phyloP scores from a whole-genome alignment of 2,329 filamentous ascomycete genomes.

The Canariomyces notabilis region DNA sequence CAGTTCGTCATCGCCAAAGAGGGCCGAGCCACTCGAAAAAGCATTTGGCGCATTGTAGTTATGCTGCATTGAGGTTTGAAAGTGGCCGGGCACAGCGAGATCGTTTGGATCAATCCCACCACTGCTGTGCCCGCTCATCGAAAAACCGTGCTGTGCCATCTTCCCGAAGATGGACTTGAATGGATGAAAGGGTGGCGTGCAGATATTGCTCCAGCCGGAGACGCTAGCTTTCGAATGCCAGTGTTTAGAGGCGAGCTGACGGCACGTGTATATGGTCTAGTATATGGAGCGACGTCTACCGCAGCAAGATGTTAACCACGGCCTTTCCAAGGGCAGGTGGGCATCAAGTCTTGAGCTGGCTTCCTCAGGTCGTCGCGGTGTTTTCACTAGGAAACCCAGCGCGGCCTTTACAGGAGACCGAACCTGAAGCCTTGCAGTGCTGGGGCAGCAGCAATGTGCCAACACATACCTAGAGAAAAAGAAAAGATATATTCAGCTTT shows the following conservation, averaged over 20 bases:
- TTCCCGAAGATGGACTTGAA: slow-evolving; percentile 10
- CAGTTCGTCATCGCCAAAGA: slow-evolving; percentile 84
- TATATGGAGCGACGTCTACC: neutral
- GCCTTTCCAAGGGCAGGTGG: neutral
- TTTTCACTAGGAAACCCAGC: neutral
- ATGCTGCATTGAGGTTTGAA: slow-evolving; percentile 58
- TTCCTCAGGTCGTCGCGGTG: neutral
- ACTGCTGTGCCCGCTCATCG: slow-evolving; percentile 51
- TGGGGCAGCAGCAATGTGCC: neutral
- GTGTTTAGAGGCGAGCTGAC: neutral
- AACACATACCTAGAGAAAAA: slow-evolving; percentile 14
- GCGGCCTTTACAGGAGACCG: slow-evolving; percentile 1
- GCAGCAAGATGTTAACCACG: neutral
- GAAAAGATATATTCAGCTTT: neutral
- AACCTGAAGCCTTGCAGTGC: neutral
- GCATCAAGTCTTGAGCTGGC: neutral
- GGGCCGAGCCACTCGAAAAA: slow-evolving; percentile 72
- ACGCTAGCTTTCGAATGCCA: neutral
- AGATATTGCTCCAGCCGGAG: neutral
- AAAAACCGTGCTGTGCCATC: slow-evolving; percentile 56
- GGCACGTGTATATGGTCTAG: neutral
- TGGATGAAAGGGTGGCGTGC: neutral
- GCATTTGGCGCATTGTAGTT: slow-evolving; percentile 60
- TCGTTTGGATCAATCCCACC: slow-evolving; percentile 78
- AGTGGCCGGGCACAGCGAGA: slow-evolving; percentile 62